Evolutionary conservation across 2,329 filamentous ascomycete genomes (phyloP).

Genomic region (Colletotrichum lini): DNA sequence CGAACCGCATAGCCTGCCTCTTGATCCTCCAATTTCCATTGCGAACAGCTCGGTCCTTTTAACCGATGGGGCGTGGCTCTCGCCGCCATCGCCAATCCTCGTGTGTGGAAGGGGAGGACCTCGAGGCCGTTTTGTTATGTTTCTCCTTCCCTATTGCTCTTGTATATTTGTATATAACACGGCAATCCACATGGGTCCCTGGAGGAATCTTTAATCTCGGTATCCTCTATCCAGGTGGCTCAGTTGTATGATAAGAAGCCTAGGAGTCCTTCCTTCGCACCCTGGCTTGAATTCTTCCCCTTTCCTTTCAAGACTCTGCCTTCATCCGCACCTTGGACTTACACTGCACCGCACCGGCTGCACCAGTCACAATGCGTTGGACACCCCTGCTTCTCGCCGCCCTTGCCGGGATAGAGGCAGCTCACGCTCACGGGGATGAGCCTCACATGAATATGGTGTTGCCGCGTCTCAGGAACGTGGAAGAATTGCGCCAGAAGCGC

Average conservation of each 20-base stretch:
- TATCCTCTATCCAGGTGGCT: constrained; percentile 19
- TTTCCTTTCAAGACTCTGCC: background rate
- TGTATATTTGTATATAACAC: constrained; percentile 39
- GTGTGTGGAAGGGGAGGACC: background rate
- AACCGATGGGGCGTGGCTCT: constrained; percentile 4
- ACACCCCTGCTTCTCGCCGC: constrained; percentile 46
- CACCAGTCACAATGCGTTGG: constrained; percentile 46
- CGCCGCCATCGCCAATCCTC: constrained; percentile 6
- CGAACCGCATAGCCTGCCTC: constrained; percentile 15
- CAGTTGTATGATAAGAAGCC: constrained; percentile 4
- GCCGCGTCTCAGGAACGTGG: constrained; percentile 8
- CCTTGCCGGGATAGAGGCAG: constrained; percentile 46
- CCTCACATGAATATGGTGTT: constrained; percentile 40
- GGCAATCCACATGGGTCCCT: background rate
- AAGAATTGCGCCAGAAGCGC: constrained; percentile 26
- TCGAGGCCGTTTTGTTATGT: constrained; percentile 32
- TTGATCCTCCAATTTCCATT: constrained; percentile 33
- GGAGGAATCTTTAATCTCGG: background rate
- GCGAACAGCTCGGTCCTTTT: constrained; percentile 28
- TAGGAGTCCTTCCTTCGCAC: constrained; percentile 15
- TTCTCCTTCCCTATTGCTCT: constrained; percentile 4
- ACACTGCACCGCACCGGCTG: background rate
- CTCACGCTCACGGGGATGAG: constrained; percentile 47
- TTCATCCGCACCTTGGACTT: background rate
- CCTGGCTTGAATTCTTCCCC: background rate